Evolutionary conservation across 2,329 filamentous ascomycete species (phyloP), one percentile per base, ranked within the genome.

Genomic region (Pseudogymnoascus sp.): DNA sequence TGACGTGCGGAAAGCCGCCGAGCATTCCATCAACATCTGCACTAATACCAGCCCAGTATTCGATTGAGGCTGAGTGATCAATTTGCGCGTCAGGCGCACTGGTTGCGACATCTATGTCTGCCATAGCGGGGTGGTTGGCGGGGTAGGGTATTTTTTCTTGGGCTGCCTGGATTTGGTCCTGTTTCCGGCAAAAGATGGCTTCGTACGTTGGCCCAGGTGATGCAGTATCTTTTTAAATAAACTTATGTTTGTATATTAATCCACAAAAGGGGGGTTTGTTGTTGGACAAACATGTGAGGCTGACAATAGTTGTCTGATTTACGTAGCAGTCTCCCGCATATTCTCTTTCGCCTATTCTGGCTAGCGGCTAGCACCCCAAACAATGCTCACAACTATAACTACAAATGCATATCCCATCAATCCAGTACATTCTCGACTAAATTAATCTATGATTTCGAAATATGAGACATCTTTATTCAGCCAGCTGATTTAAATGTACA

Each of bases 21-120:
- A 96, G 87, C 87, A 95, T 93, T 71, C 91, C 90, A 69, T 88
- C 82, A 67, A 83, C 80, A 65, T 82, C 80, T 10, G 82, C 76
- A 38, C 79, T 75, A 64, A 82, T 78, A 38, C 71, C 71, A 65
- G 78, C 77, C 82, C 82, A 85, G 75, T 85, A 83, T 11, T 69
- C 64, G 19, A 64, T 65, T 4, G 71, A 68, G 64, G 71, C 64
- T 44, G 68, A 63, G 57, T 73, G 71, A 61, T 73, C 72, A 61
- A 74, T 74, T 8, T 68, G 65, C 4, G 68, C 62, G 47, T 73
- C 72, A 10, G 70, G 68, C 68, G 71, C 70, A 57, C 5, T n/a
- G 23, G 62, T 26, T 21, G 21, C 23, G 21, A 38, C 7, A n/a
- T 53, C 26, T 17, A 3, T 31, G 15, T 53, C 47, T 19, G 26